These are phyloP conservation scores for Cardamine occulta DNA, from an alignment of 345 rosid species.

Conservation along the genomic window DNA sequence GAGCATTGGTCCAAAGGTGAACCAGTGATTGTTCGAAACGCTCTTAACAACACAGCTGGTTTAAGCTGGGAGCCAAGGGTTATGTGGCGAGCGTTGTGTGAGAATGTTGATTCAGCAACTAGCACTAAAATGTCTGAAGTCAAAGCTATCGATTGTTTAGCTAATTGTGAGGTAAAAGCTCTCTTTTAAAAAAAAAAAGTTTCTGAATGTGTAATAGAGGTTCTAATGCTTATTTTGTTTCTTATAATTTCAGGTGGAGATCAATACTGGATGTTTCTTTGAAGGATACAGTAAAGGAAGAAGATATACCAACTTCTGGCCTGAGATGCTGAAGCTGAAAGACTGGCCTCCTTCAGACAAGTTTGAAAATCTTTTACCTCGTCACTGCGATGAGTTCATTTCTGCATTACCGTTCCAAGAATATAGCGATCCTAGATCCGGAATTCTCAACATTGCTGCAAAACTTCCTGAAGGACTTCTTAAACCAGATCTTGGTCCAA, in stretches of 20 bases:
- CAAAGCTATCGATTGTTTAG: constrained; percentile 82
- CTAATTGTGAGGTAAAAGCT: constrained; percentile 65
- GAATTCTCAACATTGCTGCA: constrained; percentile 79
- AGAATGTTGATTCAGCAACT: constrained; percentile 49
- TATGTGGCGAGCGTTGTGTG: constrained; percentile 91
- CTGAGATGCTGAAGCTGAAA: constrained; percentile 93
- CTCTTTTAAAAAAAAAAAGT: background rate
- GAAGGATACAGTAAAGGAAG: constrained; percentile 83
- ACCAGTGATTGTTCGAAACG: constrained; percentile 75
- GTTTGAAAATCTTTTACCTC: constrained; percentile 88
- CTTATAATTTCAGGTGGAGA: constrained; percentile 59
- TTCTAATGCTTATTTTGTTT: background rate
- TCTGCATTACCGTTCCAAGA: constrained; percentile 84
- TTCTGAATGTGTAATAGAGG: background rate
- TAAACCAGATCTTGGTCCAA: constrained; percentile 96
- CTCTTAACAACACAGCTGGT: constrained; percentile 59
- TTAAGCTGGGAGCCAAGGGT: constrained; percentile 98
- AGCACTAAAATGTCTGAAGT: constrained; percentile 67
- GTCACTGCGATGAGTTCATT: constrained; percentile 91
- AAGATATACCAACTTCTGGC: constrained; percentile 78
- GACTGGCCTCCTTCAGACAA: constrained; percentile 98
- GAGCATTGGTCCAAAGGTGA: constrained; percentile 82
- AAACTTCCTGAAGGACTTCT: constrained; percentile 67
- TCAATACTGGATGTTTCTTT: constrained; percentile 70
- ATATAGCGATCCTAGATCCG: constrained; percentile 79